These are phyloP conservation scores for Candida nemodendra DNA, from an alignment of 805 yeast species.

Conservation along the genomic window DNA sequence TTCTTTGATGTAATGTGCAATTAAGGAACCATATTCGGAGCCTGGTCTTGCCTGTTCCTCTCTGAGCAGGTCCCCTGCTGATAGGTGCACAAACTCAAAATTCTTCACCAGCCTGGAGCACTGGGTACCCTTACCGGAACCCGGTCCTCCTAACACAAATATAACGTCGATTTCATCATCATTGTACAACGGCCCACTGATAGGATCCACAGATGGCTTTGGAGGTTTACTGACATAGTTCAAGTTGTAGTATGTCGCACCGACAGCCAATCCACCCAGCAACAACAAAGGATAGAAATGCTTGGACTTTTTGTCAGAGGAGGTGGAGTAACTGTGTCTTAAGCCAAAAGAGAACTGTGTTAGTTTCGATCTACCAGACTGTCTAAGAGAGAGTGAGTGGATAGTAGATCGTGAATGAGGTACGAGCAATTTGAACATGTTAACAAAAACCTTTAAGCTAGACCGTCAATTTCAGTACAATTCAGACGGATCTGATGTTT, in stretches of 20 bases:
- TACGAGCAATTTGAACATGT: constrained; percentile 6
- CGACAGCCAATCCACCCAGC: constrained; percentile 32
- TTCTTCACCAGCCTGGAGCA: constrained; percentile 81
- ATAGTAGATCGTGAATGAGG: too few species aligned
- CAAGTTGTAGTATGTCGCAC: constrained; percentile 33
- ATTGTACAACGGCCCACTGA: constrained; percentile 38
- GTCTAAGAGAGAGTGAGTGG: too few species aligned
- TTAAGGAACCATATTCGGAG: constrained; percentile 81
- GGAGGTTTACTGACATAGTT: constrained; percentile 32
- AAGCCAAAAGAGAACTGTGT: too few species aligned
- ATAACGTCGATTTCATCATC: constrained; percentile 72
- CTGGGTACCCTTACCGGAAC: constrained; percentile 97
- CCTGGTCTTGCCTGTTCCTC: constrained; percentile 86
- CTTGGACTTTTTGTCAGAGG: constrained; percentile 12
- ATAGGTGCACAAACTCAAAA: constrained; percentile 78
- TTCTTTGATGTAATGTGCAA: constrained; percentile 78
- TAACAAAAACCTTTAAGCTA: too few species aligned
- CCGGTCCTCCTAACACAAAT: constrained; percentile 96
- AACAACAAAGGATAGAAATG: constrained; percentile 27
- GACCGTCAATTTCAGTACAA: too few species aligned
- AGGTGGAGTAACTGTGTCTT: constrained; percentile 15
- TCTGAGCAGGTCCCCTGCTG: constrained; percentile 95
- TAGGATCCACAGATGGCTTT: constrained; percentile 33
- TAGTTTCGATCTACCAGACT: too few species aligned
- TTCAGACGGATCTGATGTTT: too few species aligned